Percentiles rank a stretch among this genome's conserved stretches.
Conservation (phyloP, 176 grass and related monocot genomes). For the maize (Zea mays) region DNA sequence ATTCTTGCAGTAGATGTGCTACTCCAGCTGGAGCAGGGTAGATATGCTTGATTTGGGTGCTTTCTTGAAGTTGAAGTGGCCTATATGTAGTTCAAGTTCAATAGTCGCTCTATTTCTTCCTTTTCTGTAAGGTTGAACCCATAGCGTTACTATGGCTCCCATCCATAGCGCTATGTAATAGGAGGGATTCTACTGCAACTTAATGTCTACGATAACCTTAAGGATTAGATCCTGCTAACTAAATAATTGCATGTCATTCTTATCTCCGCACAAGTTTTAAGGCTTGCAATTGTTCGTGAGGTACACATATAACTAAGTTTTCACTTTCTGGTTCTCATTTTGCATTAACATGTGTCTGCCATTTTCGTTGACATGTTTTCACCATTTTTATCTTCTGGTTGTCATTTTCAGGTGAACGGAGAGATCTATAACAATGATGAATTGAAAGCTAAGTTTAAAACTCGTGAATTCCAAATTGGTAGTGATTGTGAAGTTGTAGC, state of each 20-base stretch:
- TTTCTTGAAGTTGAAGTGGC: not conserved
- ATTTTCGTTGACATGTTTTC: no score
- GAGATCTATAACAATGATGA: slow-evolving; percentile 99
- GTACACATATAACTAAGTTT: no score
- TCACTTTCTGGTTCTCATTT: no score
- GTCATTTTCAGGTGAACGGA: slow-evolving; percentile 76
- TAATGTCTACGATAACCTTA: no score
- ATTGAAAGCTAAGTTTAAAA: slow-evolving; percentile 69
- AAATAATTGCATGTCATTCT: no score
- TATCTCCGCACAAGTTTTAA: no score
- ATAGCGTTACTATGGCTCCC: no score
- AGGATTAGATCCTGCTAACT: no score
- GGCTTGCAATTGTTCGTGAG: no score
- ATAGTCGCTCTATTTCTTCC: not conserved
- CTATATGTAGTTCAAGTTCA: not conserved
- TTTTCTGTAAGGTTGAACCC: not conserved
- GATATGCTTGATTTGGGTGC: slow-evolving; percentile 19
- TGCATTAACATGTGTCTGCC: no score
- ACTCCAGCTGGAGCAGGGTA: not conserved
- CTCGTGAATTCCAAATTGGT: slow-evolving; percentile 78
- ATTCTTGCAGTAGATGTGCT: not conserved
- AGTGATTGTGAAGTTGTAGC: slow-evolving; percentile 99
- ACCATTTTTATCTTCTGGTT: slow-evolving; percentile 21
- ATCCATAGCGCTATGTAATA: no score
- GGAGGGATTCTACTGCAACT: no score